Conservation (phyloP, 83 land plant genomes). For the Isoetes engelmannii region DNA sequence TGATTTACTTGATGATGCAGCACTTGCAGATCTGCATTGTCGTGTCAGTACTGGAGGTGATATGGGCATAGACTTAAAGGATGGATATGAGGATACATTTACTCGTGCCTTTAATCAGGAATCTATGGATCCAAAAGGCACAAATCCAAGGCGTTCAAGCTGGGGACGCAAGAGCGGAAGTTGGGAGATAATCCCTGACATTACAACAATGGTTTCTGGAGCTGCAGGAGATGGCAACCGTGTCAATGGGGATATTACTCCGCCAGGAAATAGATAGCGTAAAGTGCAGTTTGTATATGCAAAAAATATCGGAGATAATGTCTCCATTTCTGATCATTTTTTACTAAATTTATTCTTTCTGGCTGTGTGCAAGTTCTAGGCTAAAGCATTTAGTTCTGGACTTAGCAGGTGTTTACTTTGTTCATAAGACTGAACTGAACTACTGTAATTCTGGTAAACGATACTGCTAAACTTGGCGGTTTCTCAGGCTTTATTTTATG, state of each 20-base stretch:
- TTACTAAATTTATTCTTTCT: too few relatives aligned
- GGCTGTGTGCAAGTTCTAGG: too few relatives aligned
- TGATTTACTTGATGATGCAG: slow-evolving; percentile 31
- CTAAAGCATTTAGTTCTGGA: too few relatives aligned
- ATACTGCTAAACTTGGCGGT: too few relatives aligned
- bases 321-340: too few relatives aligned
- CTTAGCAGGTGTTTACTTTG: too few relatives aligned
- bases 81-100: slow-evolving; percentile 27
- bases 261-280: background rate
- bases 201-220: slow-evolving; percentile 25
- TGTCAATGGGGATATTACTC: background rate
- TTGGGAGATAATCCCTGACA: slow-evolving; percentile 52
- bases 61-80: slow-evolving; percentile 21
- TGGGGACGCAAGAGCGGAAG: slow-evolving; percentile 55
- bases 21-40: slow-evolving; percentile 26
- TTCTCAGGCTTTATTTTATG: too few relatives aligned
- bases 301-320: too few relatives aligned
- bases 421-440: too few relatives aligned
- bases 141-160: slow-evolving; percentile 30
- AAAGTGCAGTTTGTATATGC: too few relatives aligned
- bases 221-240: slow-evolving; percentile 21
- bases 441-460: too few relatives aligned
- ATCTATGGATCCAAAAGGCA: slow-evolving; percentile 5
- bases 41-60: slow-evolving; percentile 23
- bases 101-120: slow-evolving; percentile 20